A percentile compares a stretch with the other conserved stretches of the same genome.
phyloP scores from a whole-genome alignment of 441 rosid species.

The Euphorbia corollata region DNA sequence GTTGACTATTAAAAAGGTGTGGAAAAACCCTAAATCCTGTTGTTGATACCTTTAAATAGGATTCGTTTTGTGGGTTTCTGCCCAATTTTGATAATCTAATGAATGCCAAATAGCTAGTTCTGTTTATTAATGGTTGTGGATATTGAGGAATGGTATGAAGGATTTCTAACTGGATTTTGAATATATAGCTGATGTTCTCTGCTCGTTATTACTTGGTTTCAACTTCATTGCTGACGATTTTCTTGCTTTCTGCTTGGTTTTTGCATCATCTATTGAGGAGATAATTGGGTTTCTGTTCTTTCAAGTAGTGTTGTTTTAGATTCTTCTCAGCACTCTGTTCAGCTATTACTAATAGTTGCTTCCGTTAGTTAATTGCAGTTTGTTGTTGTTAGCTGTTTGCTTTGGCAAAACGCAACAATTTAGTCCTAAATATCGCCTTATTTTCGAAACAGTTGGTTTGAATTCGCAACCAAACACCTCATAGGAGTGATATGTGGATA shows the following conservation, averaged over 20 bases:
- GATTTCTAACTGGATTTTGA: conserved; percentile 45
- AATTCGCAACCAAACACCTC: no score
- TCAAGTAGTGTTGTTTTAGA: conserved; percentile 23
- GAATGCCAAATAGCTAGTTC: neutral
- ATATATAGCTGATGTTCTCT: conserved; percentile 36
- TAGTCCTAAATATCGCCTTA: no score
- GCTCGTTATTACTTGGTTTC: conserved; percentile 26
- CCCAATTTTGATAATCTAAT: neutral
- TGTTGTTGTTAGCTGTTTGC: no score
- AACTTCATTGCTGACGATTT: conserved; percentile 32
- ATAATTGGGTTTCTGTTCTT: conserved; percentile 20
- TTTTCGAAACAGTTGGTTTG: no score
- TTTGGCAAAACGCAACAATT: no score
- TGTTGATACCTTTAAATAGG: neutral
- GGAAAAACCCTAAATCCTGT: conserved; percentile 5
- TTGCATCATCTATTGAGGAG: conserved; percentile 30
- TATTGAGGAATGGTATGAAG: conserved; percentile 29
- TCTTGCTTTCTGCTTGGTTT: conserved; percentile 30
- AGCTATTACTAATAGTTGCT: no score
- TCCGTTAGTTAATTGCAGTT: no score
- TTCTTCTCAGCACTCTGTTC: conserved; percentile 3
- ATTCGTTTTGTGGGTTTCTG: conserved; percentile 15
- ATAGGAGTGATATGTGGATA: no score
- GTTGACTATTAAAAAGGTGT: neutral
- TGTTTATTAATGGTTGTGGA: conserved; percentile 9